Base-by-base conservation (phyloP, 2,329 filamentous ascomycete species). In the Botrytis squamosa region DNA sequence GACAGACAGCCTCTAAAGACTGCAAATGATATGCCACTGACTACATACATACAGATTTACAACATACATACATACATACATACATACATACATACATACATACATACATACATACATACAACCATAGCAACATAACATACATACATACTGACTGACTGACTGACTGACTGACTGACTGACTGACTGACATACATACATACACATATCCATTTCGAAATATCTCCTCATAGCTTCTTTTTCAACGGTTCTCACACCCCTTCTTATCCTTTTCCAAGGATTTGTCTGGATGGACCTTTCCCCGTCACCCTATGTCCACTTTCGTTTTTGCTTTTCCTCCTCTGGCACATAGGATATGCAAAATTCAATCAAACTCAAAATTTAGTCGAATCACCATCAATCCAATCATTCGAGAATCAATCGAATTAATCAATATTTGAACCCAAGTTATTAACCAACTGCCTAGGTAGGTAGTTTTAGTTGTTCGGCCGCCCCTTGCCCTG, bases 401-500 rank as follows among this genome's bases (percentile, higher is more conserved):
- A 52, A 55, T 55, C 49, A 55, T 55, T 55, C 12, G 25, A n/a
- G 25, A 55, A 55, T 55, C 12, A 2, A 18, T 57, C 42, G 7
- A 18, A 36, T 36, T 25, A 66, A 66, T 44, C 63, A 66, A 49
- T 59, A 20, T 20, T 40, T 62, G 59, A 62, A 40, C 36, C 38
- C 6, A 33, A 29, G n/a, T 18, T 25, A 52, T 25, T 29, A 29
- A 57, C n/a, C n/a, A 42, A n/a, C 22, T 64, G 38, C 25, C 38
- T 64, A 64, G 33, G 33, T 33, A 33, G 33, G 33, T 33, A 33
- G 62, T 29, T 29, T 57, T 29, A 42, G 38, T 44, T 29, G 16
- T 57, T 57, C 40, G 36, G 25, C 49, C 36, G 66, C n/a, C 66
- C 33, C 25, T 68, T 57, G 66, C 49, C 66, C 36, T 68, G 49